Evolutionary conservation across 176 grass and related monocot species (phyloP), one percentile per base, ranked within the genome.

Genomic region (Rhynchospora tenuis): DNA sequence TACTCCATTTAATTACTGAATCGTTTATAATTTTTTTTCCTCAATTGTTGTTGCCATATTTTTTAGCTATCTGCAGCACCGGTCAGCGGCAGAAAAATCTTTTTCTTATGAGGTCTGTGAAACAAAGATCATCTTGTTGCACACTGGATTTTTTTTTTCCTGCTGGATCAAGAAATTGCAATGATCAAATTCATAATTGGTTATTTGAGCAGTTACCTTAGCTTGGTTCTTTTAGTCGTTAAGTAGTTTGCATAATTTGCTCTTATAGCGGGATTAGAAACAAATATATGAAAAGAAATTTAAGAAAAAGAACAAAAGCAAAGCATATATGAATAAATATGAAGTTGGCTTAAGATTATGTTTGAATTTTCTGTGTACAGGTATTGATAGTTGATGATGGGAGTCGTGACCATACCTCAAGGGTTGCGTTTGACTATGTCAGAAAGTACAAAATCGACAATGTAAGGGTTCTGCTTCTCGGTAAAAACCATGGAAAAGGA

Each of bases 331-430:
- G 20, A 63, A 28, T 12, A 28, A 28, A 64, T 3, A 3, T 64
- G 2, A 64, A 28, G 14, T 31, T 22, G 5, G 23, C n/a, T 59
- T 15, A 15, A 77, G 5, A 27, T 71, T 66, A 33, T 47, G 0
- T 7, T 73, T 33, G n/a, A 68, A 27, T 86, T 67, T 59, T 65
- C 51, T 80, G 13, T 85, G 52, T 79, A 19, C 55, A 98, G 93
- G 89, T 95, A 28, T 84, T 99, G 86, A 99, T 99, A 87, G 91
- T 99, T 50, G 96, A 99, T 69, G 96, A 99, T 82, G 93, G 96
- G 50, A 99, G 96, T 81, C 91, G 86, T 54, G 96, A 99, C 26
- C 29, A 24, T 19, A 99, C 96, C 13, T 95, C 93, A 20, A 91
- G 91, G 87, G 96, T 91, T 19, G 91, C 91, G 13, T 99, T 95